A percentile compares a stretch with the other conserved stretches of the same genome.
Evolutionary conservation across 2,329 filamentous ascomycete species (phyloP).

Genomic region (Exophiala sp.): DNA sequence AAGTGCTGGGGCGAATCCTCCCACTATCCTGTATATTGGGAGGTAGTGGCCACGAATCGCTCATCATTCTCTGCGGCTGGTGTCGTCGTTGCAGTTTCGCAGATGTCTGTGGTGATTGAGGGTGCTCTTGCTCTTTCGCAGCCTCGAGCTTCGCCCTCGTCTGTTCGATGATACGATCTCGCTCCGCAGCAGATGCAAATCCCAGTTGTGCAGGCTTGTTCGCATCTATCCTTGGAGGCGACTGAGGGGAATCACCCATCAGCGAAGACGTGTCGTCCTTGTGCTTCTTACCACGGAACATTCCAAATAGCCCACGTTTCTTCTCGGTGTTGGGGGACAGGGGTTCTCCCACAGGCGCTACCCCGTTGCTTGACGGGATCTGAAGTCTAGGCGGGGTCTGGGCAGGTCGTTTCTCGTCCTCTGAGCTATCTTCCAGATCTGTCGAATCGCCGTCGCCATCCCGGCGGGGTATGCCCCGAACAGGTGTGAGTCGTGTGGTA

Average conservation of each 20-base stretch:
- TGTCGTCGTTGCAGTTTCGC: slow-evolving; percentile 46
- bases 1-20: slow-evolving; percentile 14
- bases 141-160: slow-evolving; percentile 45
- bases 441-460: slow-evolving; percentile 57
- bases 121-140: slow-evolving; percentile 14
- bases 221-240: slow-evolving; percentile 47
- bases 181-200: slow-evolving; percentile 42
- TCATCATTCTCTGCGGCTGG: slow-evolving; percentile 35
- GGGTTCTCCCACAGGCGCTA: slow-evolving; percentile 34
- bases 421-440: slow-evolving; percentile 56
- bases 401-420: slow-evolving; percentile 40
- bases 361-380: slow-evolving; percentile 31
- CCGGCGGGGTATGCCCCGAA: slow-evolving; percentile 56
- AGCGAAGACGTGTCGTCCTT: slow-evolving; percentile 33
- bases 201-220: slow-evolving; percentile 50
- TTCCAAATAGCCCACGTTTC: slow-evolving; percentile 41
- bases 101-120: slow-evolving; percentile 28
- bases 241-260: slow-evolving; percentile 8
- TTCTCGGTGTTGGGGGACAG: slow-evolving; percentile 34
- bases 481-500: slow-evolving; percentile 44
- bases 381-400: slow-evolving; percentile 24
- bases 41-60: slow-evolving; percentile 47
- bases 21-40: slow-evolving; percentile 14
- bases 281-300: slow-evolving; percentile 58
- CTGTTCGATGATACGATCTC: slow-evolving; percentile 58